These are phyloP conservation scores for Ochromonas danica DNA, from an alignment of 108 stramenopile species.

Conservation along the genomic window DNA sequence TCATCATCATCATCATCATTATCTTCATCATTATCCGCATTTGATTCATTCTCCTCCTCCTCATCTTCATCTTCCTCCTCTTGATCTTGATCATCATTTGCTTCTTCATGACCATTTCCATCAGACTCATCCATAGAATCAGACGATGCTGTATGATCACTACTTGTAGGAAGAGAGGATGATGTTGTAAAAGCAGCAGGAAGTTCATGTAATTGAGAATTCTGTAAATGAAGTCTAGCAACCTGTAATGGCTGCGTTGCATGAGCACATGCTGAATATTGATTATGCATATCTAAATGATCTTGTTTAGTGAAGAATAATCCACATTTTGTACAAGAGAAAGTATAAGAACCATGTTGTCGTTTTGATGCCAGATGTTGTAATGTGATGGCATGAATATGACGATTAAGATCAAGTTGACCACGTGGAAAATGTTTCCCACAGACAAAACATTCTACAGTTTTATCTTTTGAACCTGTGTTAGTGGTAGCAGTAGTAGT, in stretches of 20 bases:
- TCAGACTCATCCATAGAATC: neutral
- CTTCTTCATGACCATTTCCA: too few species aligned
- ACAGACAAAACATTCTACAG: neutral
- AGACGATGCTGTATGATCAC: neutral
- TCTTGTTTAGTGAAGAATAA: neutral
- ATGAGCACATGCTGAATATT: neutral
- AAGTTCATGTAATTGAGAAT: too few species aligned
- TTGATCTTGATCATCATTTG: too few species aligned
- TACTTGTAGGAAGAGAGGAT: too few species aligned
- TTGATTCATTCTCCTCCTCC: too few species aligned
- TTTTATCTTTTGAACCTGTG: too few species aligned
- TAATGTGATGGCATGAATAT: neutral
- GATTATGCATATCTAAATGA: neutral
- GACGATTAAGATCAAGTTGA: neutral
- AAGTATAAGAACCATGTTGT: neutral
- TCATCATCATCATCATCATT: too few species aligned
- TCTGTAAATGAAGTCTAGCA: too few species aligned
- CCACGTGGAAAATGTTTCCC: neutral
- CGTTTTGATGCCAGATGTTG: neutral
- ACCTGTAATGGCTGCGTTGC: neutral
- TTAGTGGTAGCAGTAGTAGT: too few species aligned
- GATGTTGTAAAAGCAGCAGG: too few species aligned
- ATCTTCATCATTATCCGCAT: too few species aligned
- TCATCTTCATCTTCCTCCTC: too few species aligned
- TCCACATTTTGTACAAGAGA: neutral